phyloP scores from a whole-genome alignment of 371 early-diverging fungal species.

The Dentiscutata heterogama region DNA sequence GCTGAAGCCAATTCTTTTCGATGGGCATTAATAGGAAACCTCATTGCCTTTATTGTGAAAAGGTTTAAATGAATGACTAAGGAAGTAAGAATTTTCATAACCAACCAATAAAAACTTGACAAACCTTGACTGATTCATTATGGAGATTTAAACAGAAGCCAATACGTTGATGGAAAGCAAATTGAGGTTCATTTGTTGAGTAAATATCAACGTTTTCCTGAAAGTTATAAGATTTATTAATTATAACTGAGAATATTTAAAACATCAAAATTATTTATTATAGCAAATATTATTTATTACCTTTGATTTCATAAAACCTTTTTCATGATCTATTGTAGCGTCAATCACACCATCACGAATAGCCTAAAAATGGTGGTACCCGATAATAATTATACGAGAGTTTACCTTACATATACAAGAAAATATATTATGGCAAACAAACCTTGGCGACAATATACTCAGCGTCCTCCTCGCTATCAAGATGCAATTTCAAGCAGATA shows the following conservation, averaged over 20 bases:
- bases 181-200: slow-evolving; percentile 95
- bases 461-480: slow-evolving; percentile 98
- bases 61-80: background rate
- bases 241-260: background rate
- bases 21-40: slow-evolving; percentile 90
- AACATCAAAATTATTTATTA: background rate
- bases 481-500: slow-evolving; percentile 94
- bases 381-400: background rate
- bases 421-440: slow-evolving; percentile 29
- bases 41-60: slow-evolving; percentile 78
- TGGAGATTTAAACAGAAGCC: slow-evolving; percentile 95
- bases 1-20: slow-evolving; percentile 87
- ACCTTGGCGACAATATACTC: slow-evolving; percentile 97
- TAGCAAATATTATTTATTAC: slow-evolving; percentile 47
- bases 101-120: background rate
- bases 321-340: slow-evolving; percentile 93
- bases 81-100: background rate
- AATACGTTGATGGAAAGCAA: slow-evolving; percentile 95
- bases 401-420: background rate
- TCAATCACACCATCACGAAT: slow-evolving; percentile 98
- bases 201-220: slow-evolving; percentile 94
- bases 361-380: slow-evolving; percentile 59
- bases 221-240: background rate
- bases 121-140: slow-evolving; percentile 92
- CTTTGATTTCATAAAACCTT: slow-evolving; percentile 92